Evolutionary conservation across 1,284 basidiomycete genomes (phyloP).

Genomic region (Fomes fomentarius): DNA sequence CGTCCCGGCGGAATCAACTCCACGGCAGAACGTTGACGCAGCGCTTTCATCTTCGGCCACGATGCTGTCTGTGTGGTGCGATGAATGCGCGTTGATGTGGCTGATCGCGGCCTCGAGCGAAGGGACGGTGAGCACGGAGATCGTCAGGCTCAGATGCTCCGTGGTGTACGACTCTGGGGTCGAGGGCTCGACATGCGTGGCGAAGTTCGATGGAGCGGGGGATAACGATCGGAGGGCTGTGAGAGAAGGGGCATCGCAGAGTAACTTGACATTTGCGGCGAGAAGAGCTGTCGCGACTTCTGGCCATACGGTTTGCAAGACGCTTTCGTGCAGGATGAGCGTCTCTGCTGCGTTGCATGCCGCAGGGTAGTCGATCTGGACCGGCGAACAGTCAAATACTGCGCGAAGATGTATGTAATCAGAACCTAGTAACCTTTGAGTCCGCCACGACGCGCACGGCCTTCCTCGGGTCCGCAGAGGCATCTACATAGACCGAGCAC

Average conservation of each 20-base stretch:
- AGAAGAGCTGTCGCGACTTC: conserved; percentile 78
- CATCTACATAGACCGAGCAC: conserved; percentile 90
- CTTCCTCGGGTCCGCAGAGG: conserved; percentile 77
- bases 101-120: conserved; percentile 76
- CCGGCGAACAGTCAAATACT: background rate
- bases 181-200: conserved; percentile 55
- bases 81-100: conserved; percentile 93
- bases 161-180: conserved; percentile 74
- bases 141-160: conserved; percentile 86
- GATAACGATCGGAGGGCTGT: conserved; percentile 46
- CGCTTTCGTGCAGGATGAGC: conserved; percentile 79
- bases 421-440: conserved; percentile 70
- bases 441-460: conserved; percentile 86
- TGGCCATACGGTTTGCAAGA: conserved; percentile 80
- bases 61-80: conserved; percentile 95
- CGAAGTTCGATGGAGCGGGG: conserved; percentile 39
- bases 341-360: conserved; percentile 97
- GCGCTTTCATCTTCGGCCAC: conserved; percentile 78
- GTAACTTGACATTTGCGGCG: conserved; percentile 70
- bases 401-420: background rate
- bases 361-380: conserved; percentile 90
- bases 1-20: conserved; percentile 91
- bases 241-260: conserved; percentile 76
- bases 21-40: conserved; percentile 80
- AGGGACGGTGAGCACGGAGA: conserved; percentile 80